Evolutionary conservation across 2,329 filamentous ascomycete species (phyloP), one percentile per base, ranked within the genome.

Genomic region (Aureobasidium namibiae): DNA sequence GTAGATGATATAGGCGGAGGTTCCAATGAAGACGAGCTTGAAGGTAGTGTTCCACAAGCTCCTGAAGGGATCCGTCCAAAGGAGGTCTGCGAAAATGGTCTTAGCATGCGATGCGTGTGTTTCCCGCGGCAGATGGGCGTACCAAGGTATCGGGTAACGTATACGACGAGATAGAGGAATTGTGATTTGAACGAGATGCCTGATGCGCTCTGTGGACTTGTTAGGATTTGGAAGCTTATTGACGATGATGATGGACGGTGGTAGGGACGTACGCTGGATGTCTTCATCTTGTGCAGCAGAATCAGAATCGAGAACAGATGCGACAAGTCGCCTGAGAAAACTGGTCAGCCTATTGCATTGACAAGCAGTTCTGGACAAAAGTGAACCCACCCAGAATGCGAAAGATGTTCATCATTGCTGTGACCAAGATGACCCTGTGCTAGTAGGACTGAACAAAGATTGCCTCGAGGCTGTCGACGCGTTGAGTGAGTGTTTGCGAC

Each of bases 121-220:
- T 59, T 26, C 8, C 29, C 26, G 14, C 10, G 29, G 21, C 21
- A n/a, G 21, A n/a, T 18, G 26, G 23, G 42, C 54, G 42, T 57
- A 57, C 54, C 77, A 60, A 99, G 83, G 75, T 99, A 99, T 70
- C 94, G 85, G 63, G 92, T 95, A 44, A 95, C 73, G 75, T 99
- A 99, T 68, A 99, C 94, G 45, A 96, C 78, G 66, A 97, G 80
- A 76, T 99, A 99, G 60, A 99, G 82, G 53, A 87, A 90, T 81
- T 99, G 94, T 63, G 92, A 96, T 75, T 99, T 99, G 83, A 99
- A 97, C 16, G 94, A 99, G 75, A 99, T 92, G 67, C 94, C 94
- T 42, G 92, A 87, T 73, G 92, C 96, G 80, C 92, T 96, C 92
- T 96, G 72, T n/a, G 21, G 24, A 23, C 3, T 23, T 16, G 16